Conservation (phyloP, 148 eudicot species). For the Rhododendron vialii region DNA sequence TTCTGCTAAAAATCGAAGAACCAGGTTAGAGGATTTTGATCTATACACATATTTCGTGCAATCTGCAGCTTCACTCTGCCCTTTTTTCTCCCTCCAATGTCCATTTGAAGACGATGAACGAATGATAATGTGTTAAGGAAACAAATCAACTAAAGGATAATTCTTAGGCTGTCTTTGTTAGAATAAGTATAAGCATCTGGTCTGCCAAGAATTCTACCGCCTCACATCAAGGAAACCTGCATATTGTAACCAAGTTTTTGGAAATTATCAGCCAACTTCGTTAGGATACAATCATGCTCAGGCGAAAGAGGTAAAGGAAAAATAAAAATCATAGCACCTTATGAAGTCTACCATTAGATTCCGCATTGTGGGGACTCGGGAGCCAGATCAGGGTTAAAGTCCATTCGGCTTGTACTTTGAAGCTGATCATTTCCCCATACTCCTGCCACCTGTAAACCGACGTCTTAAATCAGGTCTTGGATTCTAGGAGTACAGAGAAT, state of each 20-base stretch:
- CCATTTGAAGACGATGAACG: neutral
- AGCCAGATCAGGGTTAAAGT: neutral
- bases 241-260: neutral
- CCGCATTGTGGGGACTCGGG: neutral
- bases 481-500: neutral
- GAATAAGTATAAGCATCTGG: neutral
- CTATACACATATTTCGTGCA: neutral
- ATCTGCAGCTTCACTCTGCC: neutral
- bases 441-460: neutral
- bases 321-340: neutral
- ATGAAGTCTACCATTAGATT: neutral
- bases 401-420: neutral
- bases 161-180: neutral
- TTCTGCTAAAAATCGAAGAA: slow-evolving; percentile 12
- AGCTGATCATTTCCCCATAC: neutral
- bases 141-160: neutral
- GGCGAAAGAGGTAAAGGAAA: neutral
- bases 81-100: neutral
- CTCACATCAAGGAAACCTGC: neutral
- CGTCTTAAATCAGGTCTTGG: neutral
- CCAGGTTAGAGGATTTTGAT: neutral
- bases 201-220: neutral
- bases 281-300: neutral
- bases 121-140: neutral
- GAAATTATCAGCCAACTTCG: neutral